These are phyloP conservation scores for Groenewaldozyma tartarivorans DNA, from an alignment of 805 yeast species.

Conservation along the genomic window DNA sequence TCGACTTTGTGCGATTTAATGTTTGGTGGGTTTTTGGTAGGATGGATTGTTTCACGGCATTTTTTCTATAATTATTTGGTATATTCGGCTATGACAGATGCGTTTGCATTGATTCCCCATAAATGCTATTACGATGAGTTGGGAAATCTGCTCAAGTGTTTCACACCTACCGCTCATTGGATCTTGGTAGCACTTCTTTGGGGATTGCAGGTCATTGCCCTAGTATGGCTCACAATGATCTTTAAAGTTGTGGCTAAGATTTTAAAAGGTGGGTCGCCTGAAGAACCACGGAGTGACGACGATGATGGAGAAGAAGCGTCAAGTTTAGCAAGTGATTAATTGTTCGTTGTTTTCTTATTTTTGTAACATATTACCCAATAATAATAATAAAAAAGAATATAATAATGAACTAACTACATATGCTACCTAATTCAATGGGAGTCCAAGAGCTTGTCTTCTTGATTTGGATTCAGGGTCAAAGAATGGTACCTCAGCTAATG, in stretches of 20 bases:
- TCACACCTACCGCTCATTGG: conserved; percentile 24
- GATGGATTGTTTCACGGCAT: conserved; percentile 70
- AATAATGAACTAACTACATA: no score
- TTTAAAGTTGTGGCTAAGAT: conserved; percentile 61
- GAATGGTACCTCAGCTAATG: conserved; percentile 46
- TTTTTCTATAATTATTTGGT: conserved; percentile 60
- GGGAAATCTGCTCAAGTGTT: conserved; percentile 26
- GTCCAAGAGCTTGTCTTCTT: conserved; percentile 9
- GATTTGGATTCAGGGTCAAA: conserved; percentile 28
- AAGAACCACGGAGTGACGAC: conserved; percentile 77
- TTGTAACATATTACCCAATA: no score
- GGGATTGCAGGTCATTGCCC: conserved; percentile 54
- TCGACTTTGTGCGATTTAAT: conserved; percentile 51
- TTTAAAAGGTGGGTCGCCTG: conserved; percentile 65
- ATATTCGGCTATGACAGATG: conserved; percentile 45
- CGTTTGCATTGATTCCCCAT: conserved; percentile 32
- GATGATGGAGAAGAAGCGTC: conserved; percentile 43
- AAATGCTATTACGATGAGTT: conserved; percentile 18
- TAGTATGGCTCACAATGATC: conserved; percentile 71
- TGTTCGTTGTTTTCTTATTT: no score
- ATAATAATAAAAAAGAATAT: no score
- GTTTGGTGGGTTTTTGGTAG: conserved; percentile 55
- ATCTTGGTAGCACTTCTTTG: conserved; percentile 47
- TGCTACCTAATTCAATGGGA: no score
- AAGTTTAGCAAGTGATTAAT: no score